phyloP scores from a whole-genome alignment of 2,329 filamentous ascomycete species.

The Thielaviopsis punctulata region DNA sequence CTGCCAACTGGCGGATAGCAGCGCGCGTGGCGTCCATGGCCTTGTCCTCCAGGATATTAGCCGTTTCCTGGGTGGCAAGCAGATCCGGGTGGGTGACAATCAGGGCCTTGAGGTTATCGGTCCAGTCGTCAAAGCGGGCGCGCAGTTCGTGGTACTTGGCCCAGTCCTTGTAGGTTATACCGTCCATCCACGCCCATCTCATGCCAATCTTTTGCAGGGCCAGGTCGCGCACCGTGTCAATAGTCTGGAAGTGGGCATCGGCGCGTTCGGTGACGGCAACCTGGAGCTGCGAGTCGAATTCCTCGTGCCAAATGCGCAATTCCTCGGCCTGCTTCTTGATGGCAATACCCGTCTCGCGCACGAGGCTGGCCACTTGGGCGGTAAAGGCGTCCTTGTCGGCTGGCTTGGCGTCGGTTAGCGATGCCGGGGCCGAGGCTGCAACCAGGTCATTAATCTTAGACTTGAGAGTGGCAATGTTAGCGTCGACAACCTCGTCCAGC shows the following conservation, averaged over 20 bases:
- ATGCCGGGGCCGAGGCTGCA: not conserved
- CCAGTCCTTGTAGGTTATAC: constrained; percentile 95
- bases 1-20: constrained; percentile 61
- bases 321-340: constrained; percentile 65
- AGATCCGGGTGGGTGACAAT: constrained; percentile 59
- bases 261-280: constrained; percentile 53
- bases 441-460: constrained; percentile 31
- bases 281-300: constrained; percentile 53
- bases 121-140: constrained; percentile 69
- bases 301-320: constrained; percentile 58
- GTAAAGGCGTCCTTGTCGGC: constrained; percentile 26
- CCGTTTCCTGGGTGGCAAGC: constrained; percentile 46
- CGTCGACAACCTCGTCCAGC: constrained; percentile 48
- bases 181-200: constrained; percentile 90
- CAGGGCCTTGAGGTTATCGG: constrained; percentile 59
- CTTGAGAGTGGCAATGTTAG: constrained; percentile 50
- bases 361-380: constrained; percentile 24
- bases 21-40: constrained; percentile 67
- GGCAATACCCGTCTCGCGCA: constrained; percentile 50
- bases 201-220: constrained; percentile 84
- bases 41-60: constrained; percentile 52
- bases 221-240: constrained; percentile 67
- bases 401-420: constrained; percentile 29
- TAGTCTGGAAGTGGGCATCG: constrained; percentile 64
- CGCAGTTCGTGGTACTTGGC: constrained; percentile 82